Conservation (phyloP, 2,329 filamentous ascomycete genomes). For the Fusarium sp. region DNA sequence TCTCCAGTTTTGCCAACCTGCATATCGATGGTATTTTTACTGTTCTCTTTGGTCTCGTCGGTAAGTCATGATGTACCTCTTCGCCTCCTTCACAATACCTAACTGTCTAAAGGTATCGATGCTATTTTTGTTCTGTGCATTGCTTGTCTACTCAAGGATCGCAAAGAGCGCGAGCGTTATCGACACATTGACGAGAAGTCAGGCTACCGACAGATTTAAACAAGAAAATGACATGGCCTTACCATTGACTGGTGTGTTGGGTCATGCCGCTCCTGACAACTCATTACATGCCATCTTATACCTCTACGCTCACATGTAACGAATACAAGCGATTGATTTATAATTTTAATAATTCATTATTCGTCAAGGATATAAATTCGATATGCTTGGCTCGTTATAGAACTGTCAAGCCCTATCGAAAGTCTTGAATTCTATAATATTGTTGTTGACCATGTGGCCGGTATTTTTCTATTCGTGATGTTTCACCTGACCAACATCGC, state of each 20-base stretch:
- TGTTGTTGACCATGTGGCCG: neutral
- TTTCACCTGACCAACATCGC: slow-evolving; percentile 14
- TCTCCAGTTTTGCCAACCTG: slow-evolving; percentile 75
- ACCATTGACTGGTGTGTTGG: slow-evolving; percentile 22
- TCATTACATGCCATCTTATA: slow-evolving; percentile 10
- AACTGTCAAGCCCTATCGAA: neutral
- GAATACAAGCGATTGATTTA: slow-evolving; percentile 27
- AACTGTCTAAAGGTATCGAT: slow-evolving; percentile 64
- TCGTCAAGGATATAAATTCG: slow-evolving; percentile 1
- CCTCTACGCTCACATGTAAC: slow-evolving; percentile 27
- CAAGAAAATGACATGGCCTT: neutral
- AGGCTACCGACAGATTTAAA: slow-evolving; percentile 63
- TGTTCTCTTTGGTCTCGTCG: slow-evolving; percentile 82
- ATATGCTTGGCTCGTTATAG: neutral
- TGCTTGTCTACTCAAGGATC: slow-evolving; percentile 82
- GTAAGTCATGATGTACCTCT: slow-evolving; percentile 51
- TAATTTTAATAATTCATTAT: slow-evolving; percentile 29
- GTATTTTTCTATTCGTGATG: slow-evolving; percentile 9
- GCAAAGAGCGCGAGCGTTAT: slow-evolving; percentile 83
- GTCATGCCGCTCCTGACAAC: slow-evolving; percentile 9
- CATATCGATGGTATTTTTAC: slow-evolving; percentile 84
- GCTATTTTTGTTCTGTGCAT: slow-evolving; percentile 75
- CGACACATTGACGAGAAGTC: slow-evolving; percentile 85
- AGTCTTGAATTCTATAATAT: slow-evolving; percentile 8
- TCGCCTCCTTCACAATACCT: neutral